Base-by-base conservation (phyloP, 1,284 basidiomycete genomes). In the Pseudozyma pruni region DNA sequence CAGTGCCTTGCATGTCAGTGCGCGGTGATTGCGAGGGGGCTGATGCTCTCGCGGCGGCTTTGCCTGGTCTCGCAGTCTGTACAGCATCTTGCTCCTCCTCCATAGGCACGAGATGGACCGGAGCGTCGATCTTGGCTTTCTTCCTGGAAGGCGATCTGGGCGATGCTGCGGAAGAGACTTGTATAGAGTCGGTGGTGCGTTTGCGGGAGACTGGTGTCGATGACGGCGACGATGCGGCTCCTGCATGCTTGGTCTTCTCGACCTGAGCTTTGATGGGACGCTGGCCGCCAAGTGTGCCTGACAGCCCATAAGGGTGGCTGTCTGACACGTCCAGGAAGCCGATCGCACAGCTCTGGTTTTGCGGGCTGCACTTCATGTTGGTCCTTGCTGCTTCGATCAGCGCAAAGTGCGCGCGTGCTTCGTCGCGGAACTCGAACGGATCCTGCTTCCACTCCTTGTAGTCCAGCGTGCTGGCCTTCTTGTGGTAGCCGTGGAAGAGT, bases 371-470 rank as follows among this genome's bases (percentile, higher is more conserved):
- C n/a, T 48, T 54, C 35, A 44, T 62, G 4, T 63, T 46, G 31
- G 44, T 68, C 19, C 40, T 51, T n/a, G 63, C 69, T 6, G 69
- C 63, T 11, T 72, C 63, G 33, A 72, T 62, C 3, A 72, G 32
- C 11, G 48, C 45, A 57, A 72, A 72, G 38, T 72, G 58, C 27
- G 52, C 51, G n/a, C 51, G 58, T 20, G 69, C 63, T 22, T 59
- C 55, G 14, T 46, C 37, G 17, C 25, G 11, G n/a, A 49, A 72
- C 3, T 34, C 51, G 27, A 61, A 31, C 9, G 69, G 69, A 13
- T 72, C 56, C 19, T 58, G 50, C 25, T 59, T 48, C 63, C 63
- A 72, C 35, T 72, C 63, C 40, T 55, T 51, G 42, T 72, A 72
- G 44, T 72, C 59, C 19, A 59, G 42, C 48, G 42, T 47, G 56